Evolutionary conservation across 106 monocot species (phyloP), one percentile per base, ranked within the genome.

Genomic region (Vanilla planifolia): DNA sequence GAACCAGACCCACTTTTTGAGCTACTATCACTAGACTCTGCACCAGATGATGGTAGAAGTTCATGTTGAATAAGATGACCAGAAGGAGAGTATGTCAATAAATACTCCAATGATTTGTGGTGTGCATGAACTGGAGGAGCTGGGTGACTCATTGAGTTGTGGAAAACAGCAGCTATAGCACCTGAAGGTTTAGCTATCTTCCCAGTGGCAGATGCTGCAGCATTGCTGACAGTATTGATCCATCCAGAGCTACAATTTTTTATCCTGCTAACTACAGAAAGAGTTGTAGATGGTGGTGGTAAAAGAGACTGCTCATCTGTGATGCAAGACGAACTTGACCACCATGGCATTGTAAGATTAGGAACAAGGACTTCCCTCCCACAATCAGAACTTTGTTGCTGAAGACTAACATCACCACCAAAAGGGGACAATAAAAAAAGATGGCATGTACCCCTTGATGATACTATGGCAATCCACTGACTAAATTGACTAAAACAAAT

Each of bases 21-120:
- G 63, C 61, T 63, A 62, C 64, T 74, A 71, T 79, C 84, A 70
- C 65, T 75, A 55, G 68, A 73, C n/a, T 96, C 84, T 10, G 20
- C 50, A 66, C 60, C 58, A 36, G 61, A 75, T 51, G 75, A 83
- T 44, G 84, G 84, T 48, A 81, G 5, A 28, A 96, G 83, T 67
- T 84, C 84, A 81, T 96, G 71, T 67, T 90, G 95, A 71, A 90
- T 84, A 25, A 96, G 69, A 79, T 90, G 86, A 48, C 95, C 90
- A 56, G 95, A 96, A 33, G 90, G 95, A 62, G 95, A 86, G 51
- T 87, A 84, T 27, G 90, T 76, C 64, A 96, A 79, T 59, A 96
- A 75, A 77, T 87, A 74, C 48, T 96, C 95, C 76, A 96, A 67
- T 1, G 90, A 65, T 58, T 64, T 81, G 30, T 60, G 55, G 55